A percentile compares a stretch with the other conserved stretches of the same genome.
Conservation (phyloP, 805 yeast genomes). For the Ogataea minuta region DNA sequence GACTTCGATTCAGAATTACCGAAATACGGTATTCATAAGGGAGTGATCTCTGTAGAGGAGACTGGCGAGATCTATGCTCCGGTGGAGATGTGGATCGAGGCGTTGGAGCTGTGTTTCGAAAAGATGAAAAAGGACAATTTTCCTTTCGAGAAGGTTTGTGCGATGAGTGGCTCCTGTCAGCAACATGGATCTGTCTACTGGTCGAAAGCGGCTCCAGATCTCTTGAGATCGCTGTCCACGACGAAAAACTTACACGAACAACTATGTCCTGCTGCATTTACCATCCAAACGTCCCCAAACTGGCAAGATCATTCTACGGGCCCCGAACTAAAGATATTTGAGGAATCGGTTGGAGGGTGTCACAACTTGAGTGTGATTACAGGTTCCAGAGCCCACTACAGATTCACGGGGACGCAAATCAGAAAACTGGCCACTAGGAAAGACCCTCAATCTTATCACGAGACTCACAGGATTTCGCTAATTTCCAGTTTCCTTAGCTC, state of each 20-base stretch:
- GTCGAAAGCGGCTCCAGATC: constrained; percentile 47
- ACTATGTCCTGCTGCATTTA: constrained; percentile 50
- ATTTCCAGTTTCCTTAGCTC: constrained; percentile 79
- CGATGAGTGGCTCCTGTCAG: constrained; percentile 83
- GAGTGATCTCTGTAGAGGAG: constrained; percentile 57
- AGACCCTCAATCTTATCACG: constrained; percentile 49
- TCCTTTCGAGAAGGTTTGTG: constrained; percentile 58
- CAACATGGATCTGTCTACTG: constrained; percentile 91
- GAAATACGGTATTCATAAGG: constrained; percentile 64
- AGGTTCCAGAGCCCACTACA: constrained; percentile 84
- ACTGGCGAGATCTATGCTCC: constrained; percentile 72
- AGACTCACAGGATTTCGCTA: constrained; percentile 63
- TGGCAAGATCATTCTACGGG: constrained; percentile 96
- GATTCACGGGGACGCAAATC: constrained; percentile 93
- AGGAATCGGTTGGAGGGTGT: constrained; percentile 59
- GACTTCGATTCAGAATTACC: constrained; percentile 69
- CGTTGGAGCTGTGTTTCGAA: constrained; percentile 62
- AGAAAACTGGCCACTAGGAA: constrained; percentile 60
- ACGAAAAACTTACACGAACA: constrained; percentile 43
- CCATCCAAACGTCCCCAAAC: constrained; percentile 72
- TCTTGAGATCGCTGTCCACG: constrained; percentile 39
- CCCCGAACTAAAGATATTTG: constrained; percentile 61
- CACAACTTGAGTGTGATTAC: constrained; percentile 60
- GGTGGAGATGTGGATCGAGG: constrained; percentile 87
- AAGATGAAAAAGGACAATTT: constrained; percentile 50